Conservation (phyloP, 768 basidiomycete genomes). For the Gymnopilus dilepis region DNA sequence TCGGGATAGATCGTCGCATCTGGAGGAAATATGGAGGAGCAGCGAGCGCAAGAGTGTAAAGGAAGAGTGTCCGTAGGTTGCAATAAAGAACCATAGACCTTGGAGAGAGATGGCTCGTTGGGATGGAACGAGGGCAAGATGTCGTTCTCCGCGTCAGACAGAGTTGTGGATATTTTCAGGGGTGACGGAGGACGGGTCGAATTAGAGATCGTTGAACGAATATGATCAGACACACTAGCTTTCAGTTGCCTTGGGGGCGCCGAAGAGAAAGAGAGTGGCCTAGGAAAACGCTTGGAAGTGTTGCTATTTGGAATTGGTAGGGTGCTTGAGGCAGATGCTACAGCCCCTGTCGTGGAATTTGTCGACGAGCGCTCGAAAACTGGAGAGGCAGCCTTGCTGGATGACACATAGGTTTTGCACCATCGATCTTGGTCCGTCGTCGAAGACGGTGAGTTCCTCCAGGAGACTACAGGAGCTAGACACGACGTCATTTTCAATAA, state of each 20-base stretch:
- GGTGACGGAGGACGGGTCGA: slow-evolving; percentile 57
- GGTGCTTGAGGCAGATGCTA: background rate
- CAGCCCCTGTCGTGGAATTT: slow-evolving; percentile 14
- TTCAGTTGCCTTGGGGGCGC: slow-evolving; percentile 41
- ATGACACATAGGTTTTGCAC: slow-evolving; percentile 78
- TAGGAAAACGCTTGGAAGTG: slow-evolving; percentile 54
- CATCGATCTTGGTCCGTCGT: slow-evolving; percentile 66
- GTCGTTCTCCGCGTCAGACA: slow-evolving; percentile 59
- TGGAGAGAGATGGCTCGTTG: slow-evolving; percentile 66
- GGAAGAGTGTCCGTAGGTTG: slow-evolving; percentile 78
- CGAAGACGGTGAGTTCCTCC: slow-evolving; percentile 52
- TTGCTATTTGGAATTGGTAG: slow-evolving; percentile 21
- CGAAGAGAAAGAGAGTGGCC: slow-evolving; percentile 43
- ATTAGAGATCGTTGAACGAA: slow-evolving; percentile 53
- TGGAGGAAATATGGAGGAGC: slow-evolving; percentile 69
- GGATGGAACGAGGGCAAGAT: slow-evolving; percentile 63
- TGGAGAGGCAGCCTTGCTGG: slow-evolving; percentile 21
- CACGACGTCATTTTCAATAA: background rate
- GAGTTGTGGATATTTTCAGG: slow-evolving; percentile 55
- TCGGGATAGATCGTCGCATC: slow-evolving; percentile 90
- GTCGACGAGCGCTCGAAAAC: background rate
- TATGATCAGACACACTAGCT: slow-evolving; percentile 61
- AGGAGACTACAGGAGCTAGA: slow-evolving; percentile 72
- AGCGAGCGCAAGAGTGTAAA: slow-evolving; percentile 71
- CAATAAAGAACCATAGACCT: slow-evolving; percentile 84